Evolutionary conservation across 164 flowering plant genomes (phyloP).

Genomic region (Vitis cinerea): DNA sequence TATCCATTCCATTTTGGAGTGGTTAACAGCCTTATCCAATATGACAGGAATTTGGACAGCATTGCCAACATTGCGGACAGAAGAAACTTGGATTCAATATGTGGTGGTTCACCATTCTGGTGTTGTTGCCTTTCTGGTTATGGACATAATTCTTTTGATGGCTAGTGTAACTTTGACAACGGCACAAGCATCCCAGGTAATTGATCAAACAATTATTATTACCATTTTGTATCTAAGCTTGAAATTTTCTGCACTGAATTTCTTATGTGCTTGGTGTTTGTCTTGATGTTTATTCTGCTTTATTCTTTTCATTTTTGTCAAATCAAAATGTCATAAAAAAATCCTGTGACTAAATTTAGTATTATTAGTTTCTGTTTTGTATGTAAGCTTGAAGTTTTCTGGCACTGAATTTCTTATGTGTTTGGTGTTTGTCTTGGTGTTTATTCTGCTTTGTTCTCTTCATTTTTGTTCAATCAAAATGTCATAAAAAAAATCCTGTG

Average conservation of each 20-base stretch:
- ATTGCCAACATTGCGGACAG: constrained; percentile 23
- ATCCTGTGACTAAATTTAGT: neutral
- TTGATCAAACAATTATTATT: neutral
- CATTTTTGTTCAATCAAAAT: too few species aligned
- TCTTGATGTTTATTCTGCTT: too few species aligned
- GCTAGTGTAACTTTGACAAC: constrained; percentile 46
- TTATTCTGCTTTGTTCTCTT: too few species aligned
- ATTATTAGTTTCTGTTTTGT: neutral
- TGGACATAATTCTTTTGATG: constrained; percentile 53
- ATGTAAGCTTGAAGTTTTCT: neutral
- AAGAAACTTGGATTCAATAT: constrained; percentile 58
- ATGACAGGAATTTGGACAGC: constrained; percentile 73
- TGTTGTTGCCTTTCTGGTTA: constrained; percentile 48
- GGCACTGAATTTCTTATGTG: neutral
- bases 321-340: too few species aligned
- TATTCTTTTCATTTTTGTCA: too few species aligned
- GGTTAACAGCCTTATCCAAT: neutral
- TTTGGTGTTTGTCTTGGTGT: too few species aligned
- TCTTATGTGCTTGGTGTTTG: too few species aligned
- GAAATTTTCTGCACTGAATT: neutral
- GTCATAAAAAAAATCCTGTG: too few species aligned
- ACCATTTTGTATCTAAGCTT: neutral
- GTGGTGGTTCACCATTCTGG: constrained; percentile 64
- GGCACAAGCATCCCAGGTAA: constrained; percentile 75
- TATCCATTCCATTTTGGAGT: constrained; percentile 1